Percentiles rank a stretch among this genome's conserved stretches.
phyloP scores from a whole-genome alignment of 306 rosid species.

The Alnus glutinosa region DNA sequence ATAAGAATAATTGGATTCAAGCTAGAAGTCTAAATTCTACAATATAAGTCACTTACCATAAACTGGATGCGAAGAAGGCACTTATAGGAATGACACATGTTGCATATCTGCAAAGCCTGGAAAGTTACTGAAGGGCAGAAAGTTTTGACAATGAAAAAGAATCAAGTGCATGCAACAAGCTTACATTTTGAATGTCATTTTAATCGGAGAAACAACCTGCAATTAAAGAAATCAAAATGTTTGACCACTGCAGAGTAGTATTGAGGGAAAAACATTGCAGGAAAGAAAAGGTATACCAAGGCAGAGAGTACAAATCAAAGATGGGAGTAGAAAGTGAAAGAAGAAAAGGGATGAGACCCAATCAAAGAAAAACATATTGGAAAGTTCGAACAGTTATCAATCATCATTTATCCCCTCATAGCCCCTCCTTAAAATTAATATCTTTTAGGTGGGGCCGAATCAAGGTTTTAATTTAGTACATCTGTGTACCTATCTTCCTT shows the following conservation, averaged over 20 bases:
- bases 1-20: neutral
- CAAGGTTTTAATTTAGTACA: neutral
- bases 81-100: slow-evolving; percentile 36
- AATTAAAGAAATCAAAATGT: slow-evolving; percentile 1
- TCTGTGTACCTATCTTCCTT: neutral
- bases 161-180: neutral
- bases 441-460: neutral
- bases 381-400: neutral
- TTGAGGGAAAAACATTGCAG: neutral
- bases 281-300: slow-evolving; percentile 6
- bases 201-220: slow-evolving; percentile 35
- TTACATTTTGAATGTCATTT: slow-evolving; percentile 37
- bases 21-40: neutral
- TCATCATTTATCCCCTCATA: neutral
- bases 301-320: slow-evolving; percentile 12
- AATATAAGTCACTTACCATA: slow-evolving; percentile 17
- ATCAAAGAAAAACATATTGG: neutral
- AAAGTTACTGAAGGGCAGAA: neutral
- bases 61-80: slow-evolving; percentile 33
- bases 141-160: neutral
- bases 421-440: neutral
- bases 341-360: neutral
- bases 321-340: neutral
- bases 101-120: slow-evolving; percentile 26
- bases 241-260: neutral